Percentiles rank a stretch among this genome's conserved stretches.
Evolutionary conservation across 805 yeast species (phyloP).

Genomic region (Ogataea wickerhamii): DNA sequence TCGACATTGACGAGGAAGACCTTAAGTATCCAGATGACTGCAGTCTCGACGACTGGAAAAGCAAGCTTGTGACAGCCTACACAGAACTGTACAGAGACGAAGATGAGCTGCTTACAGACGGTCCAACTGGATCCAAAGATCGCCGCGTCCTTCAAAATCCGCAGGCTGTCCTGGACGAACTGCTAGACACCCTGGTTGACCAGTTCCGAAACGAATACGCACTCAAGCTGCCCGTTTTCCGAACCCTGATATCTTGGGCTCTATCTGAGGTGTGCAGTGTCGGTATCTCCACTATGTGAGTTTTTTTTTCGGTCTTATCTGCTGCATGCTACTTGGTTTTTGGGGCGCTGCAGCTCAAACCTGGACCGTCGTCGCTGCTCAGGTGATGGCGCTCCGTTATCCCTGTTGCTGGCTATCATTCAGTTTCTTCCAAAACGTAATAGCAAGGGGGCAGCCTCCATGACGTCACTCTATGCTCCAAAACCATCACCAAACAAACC

Average conservation of each 20-base stretch:
- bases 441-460: too few relatives aligned
- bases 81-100: conserved; percentile 16
- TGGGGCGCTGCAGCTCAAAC: not conserved
- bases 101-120: conserved; percentile 10
- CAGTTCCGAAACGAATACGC: conserved; percentile 8
- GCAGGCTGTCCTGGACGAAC: not conserved
- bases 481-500: too few relatives aligned
- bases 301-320: too few relatives aligned
- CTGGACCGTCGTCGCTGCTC: not conserved
- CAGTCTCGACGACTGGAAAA: conserved; percentile 7
- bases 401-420: too few relatives aligned
- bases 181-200: conserved; percentile 10
- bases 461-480: too few relatives aligned
- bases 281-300: too few relatives aligned
- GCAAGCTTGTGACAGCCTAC: conserved; percentile 12
- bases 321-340: too few relatives aligned
- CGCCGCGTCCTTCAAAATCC: not conserved
- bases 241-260: conserved; percentile 8
- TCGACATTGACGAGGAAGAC: conserved; percentile 7
- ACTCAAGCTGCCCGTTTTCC: conserved; percentile 6
- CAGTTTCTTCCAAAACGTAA: too few relatives aligned
- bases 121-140: not conserved
- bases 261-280: conserved; percentile 2
- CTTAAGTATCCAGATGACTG: not conserved
- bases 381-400: not conserved